phyloP scores from a whole-genome alignment of 768 basidiomycete species.

The Chalciporus pseudorubinellus region DNA sequence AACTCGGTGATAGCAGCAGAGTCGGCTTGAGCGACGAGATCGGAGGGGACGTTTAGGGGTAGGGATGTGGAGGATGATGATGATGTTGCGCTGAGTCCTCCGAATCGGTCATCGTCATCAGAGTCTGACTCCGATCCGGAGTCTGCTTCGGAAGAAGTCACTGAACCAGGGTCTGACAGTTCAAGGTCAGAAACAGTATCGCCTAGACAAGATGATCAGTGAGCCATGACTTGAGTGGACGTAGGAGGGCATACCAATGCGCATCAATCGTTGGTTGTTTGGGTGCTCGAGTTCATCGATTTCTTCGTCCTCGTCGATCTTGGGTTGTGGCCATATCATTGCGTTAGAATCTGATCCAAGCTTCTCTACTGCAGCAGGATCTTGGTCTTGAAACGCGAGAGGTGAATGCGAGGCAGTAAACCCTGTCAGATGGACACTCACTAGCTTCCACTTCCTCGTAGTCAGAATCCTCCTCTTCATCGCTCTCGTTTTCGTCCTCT shows the following conservation, averaged over 20 bases:
- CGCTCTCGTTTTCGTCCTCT: constrained; percentile 30
- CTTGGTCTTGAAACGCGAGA: constrained; percentile 43
- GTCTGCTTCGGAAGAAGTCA: constrained; percentile 51
- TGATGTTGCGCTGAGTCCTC: constrained; percentile 36
- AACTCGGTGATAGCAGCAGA: constrained; percentile 66
- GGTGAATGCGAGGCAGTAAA: neutral
- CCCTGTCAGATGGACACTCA: constrained; percentile 33
- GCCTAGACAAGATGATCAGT: constrained; percentile 32
- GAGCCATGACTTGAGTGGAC: neutral
- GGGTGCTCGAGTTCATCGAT: constrained; percentile 58
- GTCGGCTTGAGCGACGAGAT: constrained; percentile 37
- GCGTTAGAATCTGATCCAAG: constrained; percentile 77
- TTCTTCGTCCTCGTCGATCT: constrained; percentile 59
- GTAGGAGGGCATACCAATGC: constrained; percentile 51
- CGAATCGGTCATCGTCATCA: constrained; percentile 40
- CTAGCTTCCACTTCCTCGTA: constrained; percentile 66
- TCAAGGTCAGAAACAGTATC: constrained; percentile 63
- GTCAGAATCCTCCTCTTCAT: constrained; percentile 53
- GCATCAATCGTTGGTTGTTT: constrained; percentile 73
- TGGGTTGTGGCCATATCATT: constrained; percentile 74
- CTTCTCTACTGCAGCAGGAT: constrained; percentile 37
- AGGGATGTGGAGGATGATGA: constrained; percentile 54
- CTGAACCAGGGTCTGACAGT: constrained; percentile 57
- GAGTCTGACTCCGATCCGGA: constrained; percentile 39
- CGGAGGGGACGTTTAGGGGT: constrained; percentile 39